Evolutionary conservation across 495 filamentous ascomycete genomes (phyloP).

Genomic region (Penicillium canariense): DNA sequence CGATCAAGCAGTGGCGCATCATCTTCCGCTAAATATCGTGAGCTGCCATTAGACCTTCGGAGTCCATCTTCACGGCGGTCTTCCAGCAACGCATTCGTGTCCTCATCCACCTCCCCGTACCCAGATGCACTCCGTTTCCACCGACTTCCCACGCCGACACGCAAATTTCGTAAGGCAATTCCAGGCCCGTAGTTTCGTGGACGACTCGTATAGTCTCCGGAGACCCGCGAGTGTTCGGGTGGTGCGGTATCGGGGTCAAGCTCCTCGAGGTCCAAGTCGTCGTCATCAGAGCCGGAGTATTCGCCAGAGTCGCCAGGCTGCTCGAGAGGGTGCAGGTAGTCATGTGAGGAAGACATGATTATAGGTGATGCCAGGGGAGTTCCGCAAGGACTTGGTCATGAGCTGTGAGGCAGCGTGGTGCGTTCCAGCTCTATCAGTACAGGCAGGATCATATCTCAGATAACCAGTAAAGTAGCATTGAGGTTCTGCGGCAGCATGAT

Average conservation of each 20-base stretch:
- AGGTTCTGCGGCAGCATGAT: conserved; percentile 19
- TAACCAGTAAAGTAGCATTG: conserved; percentile 21
- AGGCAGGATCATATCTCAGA: conserved; percentile 22
- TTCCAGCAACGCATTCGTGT: conserved; percentile 55
- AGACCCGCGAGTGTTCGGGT: conserved; percentile 37
- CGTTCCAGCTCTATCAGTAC: conserved; percentile 9
- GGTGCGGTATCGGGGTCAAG: conserved; percentile 57
- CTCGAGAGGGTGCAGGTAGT: conserved; percentile 39
- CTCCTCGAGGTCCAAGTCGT: conserved; percentile 67
- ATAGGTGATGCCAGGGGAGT: neutral
- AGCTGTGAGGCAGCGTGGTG: conserved; percentile 4
- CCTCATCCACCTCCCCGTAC: conserved; percentile 47
- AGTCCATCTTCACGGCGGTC: conserved; percentile 44
- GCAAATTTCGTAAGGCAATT: conserved; percentile 70
- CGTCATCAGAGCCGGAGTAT: conserved; percentile 46
- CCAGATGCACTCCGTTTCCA: conserved; percentile 52
- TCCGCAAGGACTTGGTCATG: conserved; percentile 8
- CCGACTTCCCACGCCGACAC: conserved; percentile 63
- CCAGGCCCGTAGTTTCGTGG: conserved; percentile 51
- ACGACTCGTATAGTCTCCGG: conserved; percentile 38
- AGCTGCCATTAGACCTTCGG: conserved; percentile 49
- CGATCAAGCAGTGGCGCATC: conserved; percentile 62
- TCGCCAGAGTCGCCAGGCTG: conserved; percentile 31
- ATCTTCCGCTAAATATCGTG: conserved; percentile 52
- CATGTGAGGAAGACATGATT: conserved; percentile 41